Conservation (phyloP, 257 asterid genomes). For the Solanum chilense region DNA sequence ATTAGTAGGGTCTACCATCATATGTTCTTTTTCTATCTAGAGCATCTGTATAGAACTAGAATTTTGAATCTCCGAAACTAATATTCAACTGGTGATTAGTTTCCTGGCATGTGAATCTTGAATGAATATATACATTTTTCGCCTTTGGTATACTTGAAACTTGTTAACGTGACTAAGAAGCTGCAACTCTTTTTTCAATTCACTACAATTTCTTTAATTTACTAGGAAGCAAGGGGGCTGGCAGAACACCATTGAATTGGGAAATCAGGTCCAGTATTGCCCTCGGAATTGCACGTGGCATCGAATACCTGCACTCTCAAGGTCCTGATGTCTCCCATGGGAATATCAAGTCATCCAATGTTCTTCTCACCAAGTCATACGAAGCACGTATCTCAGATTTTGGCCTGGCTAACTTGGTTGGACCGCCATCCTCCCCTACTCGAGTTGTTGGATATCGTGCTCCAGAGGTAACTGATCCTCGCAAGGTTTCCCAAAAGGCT, state of each 20-base stretch:
- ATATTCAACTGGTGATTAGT: background rate
- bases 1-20: background rate
- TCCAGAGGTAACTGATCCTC: conserved; percentile 84
- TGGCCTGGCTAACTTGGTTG: conserved; percentile 63
- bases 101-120: background rate
- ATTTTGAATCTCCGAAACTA: background rate
- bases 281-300: conserved; percentile 68
- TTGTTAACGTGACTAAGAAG: background rate
- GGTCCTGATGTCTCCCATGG: conserved; percentile 56
- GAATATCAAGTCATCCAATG: conserved; percentile 71
- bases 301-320: conserved; percentile 61
- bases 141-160: background rate
- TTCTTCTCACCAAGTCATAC: conserved; percentile 62
- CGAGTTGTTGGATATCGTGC: conserved; percentile 76
- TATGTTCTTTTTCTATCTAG: background rate
- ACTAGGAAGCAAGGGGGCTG: conserved; percentile 76
- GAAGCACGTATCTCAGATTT: conserved; percentile 65
- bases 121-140: background rate
- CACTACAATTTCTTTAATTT: background rate
- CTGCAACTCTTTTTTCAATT: background rate
- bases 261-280: conserved; percentile 55
- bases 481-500: conserved; percentile 60
- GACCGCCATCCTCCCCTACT: conserved; percentile 58
- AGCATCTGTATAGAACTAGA: background rate
- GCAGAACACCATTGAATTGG: conserved; percentile 72